Evolutionary conservation across 805 yeast species (phyloP).

Genomic region (Saccharomycopsis microspora): DNA sequence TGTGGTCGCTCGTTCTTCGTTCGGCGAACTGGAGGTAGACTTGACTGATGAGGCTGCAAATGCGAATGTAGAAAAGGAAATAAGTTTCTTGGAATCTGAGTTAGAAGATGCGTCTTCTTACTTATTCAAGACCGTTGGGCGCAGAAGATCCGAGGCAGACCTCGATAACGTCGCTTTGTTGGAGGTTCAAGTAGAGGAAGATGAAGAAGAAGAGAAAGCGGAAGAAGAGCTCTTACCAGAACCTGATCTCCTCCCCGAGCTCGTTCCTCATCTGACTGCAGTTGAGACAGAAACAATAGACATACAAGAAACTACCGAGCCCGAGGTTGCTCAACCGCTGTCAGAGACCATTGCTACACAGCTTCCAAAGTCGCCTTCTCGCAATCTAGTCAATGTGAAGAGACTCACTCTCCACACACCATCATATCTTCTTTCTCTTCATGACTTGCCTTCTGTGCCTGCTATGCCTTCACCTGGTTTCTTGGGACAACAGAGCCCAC

Average conservation of each 20-base stretch:
- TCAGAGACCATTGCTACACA: background rate
- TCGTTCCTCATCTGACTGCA: too few species aligned
- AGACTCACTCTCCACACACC: constrained; percentile 14
- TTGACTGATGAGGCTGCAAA: constrained; percentile 3
- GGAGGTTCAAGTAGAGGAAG: constrained; percentile 3
- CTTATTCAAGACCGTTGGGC: constrained; percentile 3
- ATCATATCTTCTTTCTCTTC: constrained; percentile 2
- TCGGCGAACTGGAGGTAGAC: background rate
- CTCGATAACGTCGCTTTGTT: constrained; percentile 12
- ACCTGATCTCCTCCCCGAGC: too few species aligned
- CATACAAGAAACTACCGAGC: background rate
- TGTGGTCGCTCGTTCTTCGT: too few species aligned
- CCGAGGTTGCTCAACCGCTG: background rate
- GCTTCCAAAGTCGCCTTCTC: background rate
- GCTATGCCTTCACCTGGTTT: background rate
- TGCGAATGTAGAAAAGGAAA: background rate
- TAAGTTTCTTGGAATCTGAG: constrained; percentile 10
- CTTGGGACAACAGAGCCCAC: background rate
- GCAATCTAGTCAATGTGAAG: background rate
- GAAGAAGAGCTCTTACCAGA: background rate
- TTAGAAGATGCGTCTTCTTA: constrained; percentile 14
- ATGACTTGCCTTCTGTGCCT: background rate
- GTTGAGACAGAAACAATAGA: background rate
- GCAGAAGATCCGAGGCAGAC: constrained; percentile 13
- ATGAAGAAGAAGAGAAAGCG: background rate